phyloP scores from a whole-genome alignment of 2,329 filamentous ascomycete genomes.

The Diplodia seriata region DNA sequence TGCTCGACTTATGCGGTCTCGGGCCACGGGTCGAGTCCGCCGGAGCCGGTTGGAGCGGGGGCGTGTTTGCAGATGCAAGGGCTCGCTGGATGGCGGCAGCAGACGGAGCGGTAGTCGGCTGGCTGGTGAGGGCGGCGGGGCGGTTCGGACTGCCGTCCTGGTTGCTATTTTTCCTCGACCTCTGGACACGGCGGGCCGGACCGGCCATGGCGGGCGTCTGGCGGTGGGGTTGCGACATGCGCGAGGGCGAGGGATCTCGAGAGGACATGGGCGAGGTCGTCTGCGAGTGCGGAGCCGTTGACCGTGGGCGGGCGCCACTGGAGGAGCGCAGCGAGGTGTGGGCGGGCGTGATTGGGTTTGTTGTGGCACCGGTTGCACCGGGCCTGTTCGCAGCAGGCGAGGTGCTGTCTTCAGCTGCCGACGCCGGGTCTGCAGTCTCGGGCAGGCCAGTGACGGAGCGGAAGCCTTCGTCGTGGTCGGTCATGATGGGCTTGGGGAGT shows the following conservation, averaged over 20 bases:
- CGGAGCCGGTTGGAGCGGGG: slow-evolving; percentile 66
- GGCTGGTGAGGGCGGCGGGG: slow-evolving; percentile 45
- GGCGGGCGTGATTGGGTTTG: slow-evolving; percentile 35
- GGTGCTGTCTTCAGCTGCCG: slow-evolving; percentile 35
- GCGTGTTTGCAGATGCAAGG: slow-evolving; percentile 71
- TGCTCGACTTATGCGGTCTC: slow-evolving; percentile 66
- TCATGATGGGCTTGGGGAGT: slow-evolving; percentile 42
- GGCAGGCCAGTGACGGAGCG: slow-evolving; percentile 47
- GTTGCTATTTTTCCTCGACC: slow-evolving; percentile 53
- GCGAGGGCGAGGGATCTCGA: slow-evolving; percentile 56
- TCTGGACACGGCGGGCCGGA: slow-evolving; percentile 38
- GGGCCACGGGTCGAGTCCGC: slow-evolving; percentile 70
- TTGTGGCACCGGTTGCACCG: slow-evolving; percentile 33
- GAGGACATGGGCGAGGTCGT: slow-evolving; percentile 55
- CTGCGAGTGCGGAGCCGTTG: slow-evolving; percentile 42
- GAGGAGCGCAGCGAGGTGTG: slow-evolving; percentile 34
- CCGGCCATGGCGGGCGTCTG: slow-evolving; percentile 33
- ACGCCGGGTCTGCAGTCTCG: slow-evolving; percentile 47
- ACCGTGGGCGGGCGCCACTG: slow-evolving; percentile 34
- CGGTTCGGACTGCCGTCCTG: slow-evolving; percentile 52
- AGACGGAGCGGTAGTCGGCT: slow-evolving; percentile 59
- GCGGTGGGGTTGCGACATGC: slow-evolving; percentile 33
- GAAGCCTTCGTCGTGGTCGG: slow-evolving; percentile 45
- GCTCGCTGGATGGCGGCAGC: slow-evolving; percentile 70
- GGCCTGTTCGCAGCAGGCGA: slow-evolving; percentile 18